Conservation (phyloP, 2,329 filamentous ascomycete species). For the Hymenoscyphus fructigenus region DNA sequence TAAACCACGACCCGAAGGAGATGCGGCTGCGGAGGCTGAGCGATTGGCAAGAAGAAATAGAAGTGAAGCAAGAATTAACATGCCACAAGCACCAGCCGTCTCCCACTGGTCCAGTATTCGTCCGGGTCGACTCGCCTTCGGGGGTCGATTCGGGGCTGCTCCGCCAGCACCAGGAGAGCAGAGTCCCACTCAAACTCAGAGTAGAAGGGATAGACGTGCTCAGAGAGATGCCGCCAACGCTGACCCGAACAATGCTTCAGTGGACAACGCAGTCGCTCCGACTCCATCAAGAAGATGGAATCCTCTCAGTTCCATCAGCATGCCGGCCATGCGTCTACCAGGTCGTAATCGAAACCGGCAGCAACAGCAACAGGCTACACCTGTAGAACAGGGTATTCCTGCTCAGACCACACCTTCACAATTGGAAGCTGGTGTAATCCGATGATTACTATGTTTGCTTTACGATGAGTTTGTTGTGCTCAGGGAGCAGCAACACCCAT, state of each 20-base stretch:
- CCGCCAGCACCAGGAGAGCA: background rate
- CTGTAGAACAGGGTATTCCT: conserved; percentile 10
- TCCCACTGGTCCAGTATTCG: conserved; percentile 31
- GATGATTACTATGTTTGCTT: conserved; percentile 21
- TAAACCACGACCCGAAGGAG: conserved; percentile 67
- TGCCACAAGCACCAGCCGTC: conserved; percentile 30
- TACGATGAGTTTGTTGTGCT: conserved; percentile 7
- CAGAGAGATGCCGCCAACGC: conserved; percentile 14
- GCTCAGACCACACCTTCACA: conserved; percentile 35
- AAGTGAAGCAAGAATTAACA: conserved; percentile 27
- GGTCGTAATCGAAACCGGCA: conserved; percentile 25
- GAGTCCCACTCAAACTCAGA: conserved; percentile 10
- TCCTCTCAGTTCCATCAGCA: conserved; percentile 28
- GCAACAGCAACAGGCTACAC: conserved; percentile 13
- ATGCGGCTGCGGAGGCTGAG: conserved; percentile 29
- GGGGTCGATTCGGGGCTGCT: conserved; percentile 26
- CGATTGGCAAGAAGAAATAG: conserved; percentile 20
- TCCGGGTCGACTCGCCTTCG: conserved; percentile 28
- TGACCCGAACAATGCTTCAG: conserved; percentile 5
- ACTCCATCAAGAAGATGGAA: conserved; percentile 23
- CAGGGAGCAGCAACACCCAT: background rate
- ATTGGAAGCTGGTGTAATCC: conserved; percentile 34
- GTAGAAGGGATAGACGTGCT: conserved; percentile 19
- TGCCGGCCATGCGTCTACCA: conserved; percentile 26
- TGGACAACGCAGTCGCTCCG: conserved; percentile 15